Evolutionary conservation across 2,329 filamentous ascomycete genomes (phyloP).

Genomic region (Colletotrichum sublineola): DNA sequence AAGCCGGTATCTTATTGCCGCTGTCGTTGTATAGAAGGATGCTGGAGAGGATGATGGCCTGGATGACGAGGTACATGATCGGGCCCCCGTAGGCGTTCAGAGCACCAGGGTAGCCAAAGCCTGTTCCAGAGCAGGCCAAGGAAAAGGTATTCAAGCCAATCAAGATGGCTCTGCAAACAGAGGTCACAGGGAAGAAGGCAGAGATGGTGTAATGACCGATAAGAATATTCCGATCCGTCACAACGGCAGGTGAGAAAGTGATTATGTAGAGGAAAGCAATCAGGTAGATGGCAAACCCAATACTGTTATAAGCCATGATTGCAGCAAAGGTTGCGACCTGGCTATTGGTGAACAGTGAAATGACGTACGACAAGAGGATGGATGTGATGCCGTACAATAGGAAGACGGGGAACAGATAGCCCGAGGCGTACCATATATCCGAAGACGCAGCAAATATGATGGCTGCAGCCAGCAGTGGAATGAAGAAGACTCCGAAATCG

Average conservation of each 20-base stretch:
- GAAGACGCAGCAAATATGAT: conserved; percentile 77
- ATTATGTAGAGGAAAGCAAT: conserved; percentile 72
- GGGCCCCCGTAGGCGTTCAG: conserved; percentile 85
- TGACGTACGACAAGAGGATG: conserved; percentile 81
- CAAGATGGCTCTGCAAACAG: conserved; percentile 79
- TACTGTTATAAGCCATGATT: conserved; percentile 80
- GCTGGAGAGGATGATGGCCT: conserved; percentile 77
- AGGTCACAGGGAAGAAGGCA: conserved; percentile 80
- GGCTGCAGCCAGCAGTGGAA: conserved; percentile 75
- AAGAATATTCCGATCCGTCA: conserved; percentile 72
- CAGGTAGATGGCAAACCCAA: conserved; percentile 78
- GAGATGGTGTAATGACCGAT: conserved; percentile 84
- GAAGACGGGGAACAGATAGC: conserved; percentile 81
- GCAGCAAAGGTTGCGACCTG: conserved; percentile 89
- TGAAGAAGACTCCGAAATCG: conserved; percentile 81
- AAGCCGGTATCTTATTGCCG: conserved; percentile 61
- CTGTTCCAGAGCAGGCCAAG: conserved; percentile 76
- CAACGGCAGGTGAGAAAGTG: conserved; percentile 64
- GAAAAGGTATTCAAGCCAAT: conserved; percentile 87
- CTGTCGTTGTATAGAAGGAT: conserved; percentile 85
- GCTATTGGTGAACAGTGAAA: conserved; percentile 83
- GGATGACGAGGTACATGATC: conserved; percentile 84
- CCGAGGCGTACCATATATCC: conserved; percentile 80
- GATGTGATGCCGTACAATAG: conserved; percentile 80
- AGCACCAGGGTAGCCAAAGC: conserved; percentile 75